phyloP scores from a whole-genome alignment of 2,329 filamentous ascomycete genomes.

The Nigrospora oryzae region DNA sequence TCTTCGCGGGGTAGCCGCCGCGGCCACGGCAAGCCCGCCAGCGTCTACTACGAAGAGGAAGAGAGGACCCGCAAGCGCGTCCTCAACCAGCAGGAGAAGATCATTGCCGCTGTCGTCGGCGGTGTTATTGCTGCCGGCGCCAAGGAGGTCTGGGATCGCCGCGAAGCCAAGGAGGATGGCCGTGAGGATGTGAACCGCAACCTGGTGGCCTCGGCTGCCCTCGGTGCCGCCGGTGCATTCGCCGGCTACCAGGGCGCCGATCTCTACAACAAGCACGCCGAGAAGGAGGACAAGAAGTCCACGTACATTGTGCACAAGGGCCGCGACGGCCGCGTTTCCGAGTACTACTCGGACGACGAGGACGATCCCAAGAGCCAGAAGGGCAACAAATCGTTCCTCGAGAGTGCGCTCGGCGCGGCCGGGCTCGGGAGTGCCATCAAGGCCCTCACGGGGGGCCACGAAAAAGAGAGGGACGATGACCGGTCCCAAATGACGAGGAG shows the following conservation, averaged over 20 bases:
- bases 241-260: constrained; percentile 58
- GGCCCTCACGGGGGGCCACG: constrained; percentile 42
- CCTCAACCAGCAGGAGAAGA: constrained; percentile 56
- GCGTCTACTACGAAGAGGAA: constrained; percentile 50
- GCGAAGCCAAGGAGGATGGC: constrained; percentile 44
- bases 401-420: constrained; percentile 53
- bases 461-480: constrained; percentile 25
- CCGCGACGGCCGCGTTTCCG: constrained; percentile 40
- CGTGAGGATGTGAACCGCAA: constrained; percentile 44
- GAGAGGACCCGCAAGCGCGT: constrained; percentile 39
- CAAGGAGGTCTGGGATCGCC: constrained; percentile 59
- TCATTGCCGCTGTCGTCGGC: constrained; percentile 56
- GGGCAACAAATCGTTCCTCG: constrained; percentile 56
- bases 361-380: constrained; percentile 46
- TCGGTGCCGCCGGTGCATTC: constrained; percentile 55
- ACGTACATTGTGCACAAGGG: constrained; percentile 44
- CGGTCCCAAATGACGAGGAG: constrained; percentile 20
- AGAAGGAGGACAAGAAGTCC: constrained; percentile 45
- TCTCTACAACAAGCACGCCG: constrained; percentile 50
- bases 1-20: constrained; percentile 28
- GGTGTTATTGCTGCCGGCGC: constrained; percentile 56
- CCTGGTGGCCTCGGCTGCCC: constrained; percentile 47
- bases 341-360: constrained; percentile 52
- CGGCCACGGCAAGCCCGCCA: constrained; percentile 34
- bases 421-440: constrained; percentile 55